Conservation (phyloP, 768 basidiomycete species). For the Tulasnella sp. region DNA sequence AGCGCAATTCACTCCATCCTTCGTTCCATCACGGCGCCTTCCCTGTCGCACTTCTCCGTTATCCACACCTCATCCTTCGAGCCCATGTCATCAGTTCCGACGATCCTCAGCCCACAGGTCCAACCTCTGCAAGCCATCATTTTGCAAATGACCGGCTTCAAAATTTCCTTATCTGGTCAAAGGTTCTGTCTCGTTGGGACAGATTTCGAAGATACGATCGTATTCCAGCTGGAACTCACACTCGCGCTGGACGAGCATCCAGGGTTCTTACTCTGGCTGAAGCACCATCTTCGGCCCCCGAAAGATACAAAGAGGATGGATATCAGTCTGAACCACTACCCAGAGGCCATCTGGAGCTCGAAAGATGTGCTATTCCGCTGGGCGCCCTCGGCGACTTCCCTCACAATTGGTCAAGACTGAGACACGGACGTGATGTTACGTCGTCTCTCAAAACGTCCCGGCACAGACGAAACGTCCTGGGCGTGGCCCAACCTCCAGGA, state of each 20-base stretch:
- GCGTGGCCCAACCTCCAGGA: neutral
- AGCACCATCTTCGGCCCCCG: neutral
- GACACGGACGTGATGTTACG: neutral
- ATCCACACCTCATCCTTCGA: neutral
- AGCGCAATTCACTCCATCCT: neutral
- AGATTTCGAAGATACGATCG: neutral
- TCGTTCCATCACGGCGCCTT: neutral
- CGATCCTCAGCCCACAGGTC: neutral
- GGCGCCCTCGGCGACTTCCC: neutral
- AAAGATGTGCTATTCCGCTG: neutral
- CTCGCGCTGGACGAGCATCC: neutral
- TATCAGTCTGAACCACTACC: neutral
- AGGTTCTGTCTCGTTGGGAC: neutral
- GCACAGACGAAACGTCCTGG: neutral
- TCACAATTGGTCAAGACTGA: neutral
- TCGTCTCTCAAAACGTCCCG: neutral
- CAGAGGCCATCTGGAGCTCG: neutral
- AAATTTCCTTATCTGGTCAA: neutral
- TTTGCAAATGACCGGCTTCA: neutral
- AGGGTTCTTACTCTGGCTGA: neutral
- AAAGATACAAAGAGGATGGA: neutral
- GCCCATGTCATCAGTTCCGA: neutral
- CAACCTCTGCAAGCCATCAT: neutral
- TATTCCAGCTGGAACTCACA: neutral
- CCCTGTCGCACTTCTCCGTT: neutral